A percentile compares a stretch with the other conserved stretches of the same genome.
phyloP scores from a whole-genome alignment of 108 stramenopile species.

The Fistulifera pelliculosa region DNA sequence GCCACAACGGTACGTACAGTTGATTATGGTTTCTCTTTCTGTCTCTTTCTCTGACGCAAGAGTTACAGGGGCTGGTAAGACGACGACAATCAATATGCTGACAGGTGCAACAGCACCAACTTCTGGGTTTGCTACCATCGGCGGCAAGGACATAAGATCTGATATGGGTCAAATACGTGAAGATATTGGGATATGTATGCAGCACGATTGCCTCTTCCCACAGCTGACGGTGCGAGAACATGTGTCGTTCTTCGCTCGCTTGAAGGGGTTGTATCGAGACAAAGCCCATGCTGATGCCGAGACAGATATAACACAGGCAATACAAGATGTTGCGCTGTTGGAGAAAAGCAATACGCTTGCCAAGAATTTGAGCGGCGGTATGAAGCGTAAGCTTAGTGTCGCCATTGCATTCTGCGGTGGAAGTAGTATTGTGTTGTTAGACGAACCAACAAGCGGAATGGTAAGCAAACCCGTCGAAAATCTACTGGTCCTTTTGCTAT shows the following conservation, averaged over 20 bases:
- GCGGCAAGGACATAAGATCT: conserved; percentile 66
- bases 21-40: no score
- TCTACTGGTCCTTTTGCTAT: background rate
- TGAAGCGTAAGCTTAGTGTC: conserved; percentile 82
- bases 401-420: conserved; percentile 88
- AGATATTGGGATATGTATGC: conserved; percentile 85
- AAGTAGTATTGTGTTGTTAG: conserved; percentile 47
- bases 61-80: conserved; percentile 10
- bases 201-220: conserved; percentile 90
- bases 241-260: conserved; percentile 67
- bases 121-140: conserved; percentile 66
- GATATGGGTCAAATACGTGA: conserved; percentile 52
- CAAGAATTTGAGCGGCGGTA: conserved; percentile 78
- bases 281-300: conserved; percentile 48
- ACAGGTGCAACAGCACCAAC: conserved; percentile 88
- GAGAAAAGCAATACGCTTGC: conserved; percentile 67
- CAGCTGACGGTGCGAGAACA: conserved; percentile 85
- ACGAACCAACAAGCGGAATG: conserved; percentile 13
- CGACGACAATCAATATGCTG: conserved; percentile 86
- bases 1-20: conserved; percentile 71
- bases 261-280: conserved; percentile 64
- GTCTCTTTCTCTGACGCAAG: no score
- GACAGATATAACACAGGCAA: conserved; percentile 35
- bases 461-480: background rate
- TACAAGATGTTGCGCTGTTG: conserved; percentile 66